These are phyloP conservation scores for Mercurialis annua DNA, from an alignment of 345 rosid species.

Conservation along the genomic window DNA sequence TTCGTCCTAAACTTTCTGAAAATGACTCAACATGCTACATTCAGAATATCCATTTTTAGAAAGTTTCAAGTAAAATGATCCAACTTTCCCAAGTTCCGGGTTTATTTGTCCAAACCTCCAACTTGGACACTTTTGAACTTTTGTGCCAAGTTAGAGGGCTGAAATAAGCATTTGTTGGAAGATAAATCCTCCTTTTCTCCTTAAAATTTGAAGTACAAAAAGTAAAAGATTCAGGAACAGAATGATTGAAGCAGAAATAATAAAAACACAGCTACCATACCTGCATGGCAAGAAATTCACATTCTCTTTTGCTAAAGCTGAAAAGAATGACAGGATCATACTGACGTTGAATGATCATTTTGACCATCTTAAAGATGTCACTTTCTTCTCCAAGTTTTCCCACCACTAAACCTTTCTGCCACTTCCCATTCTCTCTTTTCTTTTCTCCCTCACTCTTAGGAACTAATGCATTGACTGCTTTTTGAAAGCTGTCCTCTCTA, in stretches of 20 bases:
- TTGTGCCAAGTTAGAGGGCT: no score
- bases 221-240: background rate
- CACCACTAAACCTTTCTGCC: slow-evolving; percentile 59
- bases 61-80: no score
- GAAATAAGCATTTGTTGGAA: no score
- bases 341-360: slow-evolving; percentile 92
- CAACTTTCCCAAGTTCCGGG: no score
- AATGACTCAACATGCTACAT: no score
- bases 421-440: slow-evolving; percentile 73
- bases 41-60: no score
- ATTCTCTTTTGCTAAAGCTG: slow-evolving; percentile 97
- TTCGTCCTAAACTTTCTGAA: no score
- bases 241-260: background rate
- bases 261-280: slow-evolving; percentile 30
- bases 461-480: slow-evolving; percentile 80
- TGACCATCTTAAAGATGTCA: slow-evolving; percentile 95
- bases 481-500: slow-evolving; percentile 93
- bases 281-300: slow-evolving; percentile 99
- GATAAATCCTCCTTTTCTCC: background rate
- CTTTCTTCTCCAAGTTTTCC: slow-evolving; percentile 93
- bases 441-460: slow-evolving; percentile 65
- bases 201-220: background rate
- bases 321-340: slow-evolving; percentile 97
- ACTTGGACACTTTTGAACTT: no score
- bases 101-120: no score